These are phyloP conservation scores for Citrus sp. DNA, from an alignment of 345 rosid genomes.

Conservation along the genomic window DNA sequence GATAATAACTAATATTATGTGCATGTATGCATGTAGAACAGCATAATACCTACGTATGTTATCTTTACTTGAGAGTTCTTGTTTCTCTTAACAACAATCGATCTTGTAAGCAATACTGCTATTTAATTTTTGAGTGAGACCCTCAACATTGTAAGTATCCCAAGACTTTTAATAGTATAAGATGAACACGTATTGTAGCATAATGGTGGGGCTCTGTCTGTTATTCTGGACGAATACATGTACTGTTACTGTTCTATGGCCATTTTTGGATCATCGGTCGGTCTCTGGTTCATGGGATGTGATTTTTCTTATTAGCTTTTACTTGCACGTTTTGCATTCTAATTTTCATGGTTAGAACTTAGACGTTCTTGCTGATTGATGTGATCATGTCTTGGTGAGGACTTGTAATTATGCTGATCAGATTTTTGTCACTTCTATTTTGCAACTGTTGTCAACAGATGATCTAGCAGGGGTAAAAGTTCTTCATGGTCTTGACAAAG, in stretches of 20 bases:
- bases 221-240: not conserved
- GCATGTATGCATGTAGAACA: not conserved
- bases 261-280: not conserved
- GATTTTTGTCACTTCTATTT: constrained; percentile 6
- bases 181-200: not conserved
- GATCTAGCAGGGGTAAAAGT: constrained; percentile 82
- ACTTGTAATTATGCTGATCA: not conserved
- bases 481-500: constrained; percentile 92
- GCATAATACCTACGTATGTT: not conserved
- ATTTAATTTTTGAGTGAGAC: not conserved
- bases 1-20: not conserved
- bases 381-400: constrained; percentile 7
- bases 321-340: not conserved
- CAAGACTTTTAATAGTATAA: not conserved
- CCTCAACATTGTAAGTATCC: not conserved
- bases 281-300: not conserved
- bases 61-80: not conserved
- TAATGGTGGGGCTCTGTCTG: not conserved
- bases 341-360: constrained; percentile 5
- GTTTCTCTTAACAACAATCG: not conserved
- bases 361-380: constrained; percentile 10
- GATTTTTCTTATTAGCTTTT: not conserved
- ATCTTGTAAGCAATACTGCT: not conserved
- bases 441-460: constrained; percentile 43
- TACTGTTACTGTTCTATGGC: not conserved